Evolutionary conservation across 805 yeast species (phyloP), one percentile per base, ranked within the genome.

Genomic region (Candida pseudoglaebosa): DNA sequence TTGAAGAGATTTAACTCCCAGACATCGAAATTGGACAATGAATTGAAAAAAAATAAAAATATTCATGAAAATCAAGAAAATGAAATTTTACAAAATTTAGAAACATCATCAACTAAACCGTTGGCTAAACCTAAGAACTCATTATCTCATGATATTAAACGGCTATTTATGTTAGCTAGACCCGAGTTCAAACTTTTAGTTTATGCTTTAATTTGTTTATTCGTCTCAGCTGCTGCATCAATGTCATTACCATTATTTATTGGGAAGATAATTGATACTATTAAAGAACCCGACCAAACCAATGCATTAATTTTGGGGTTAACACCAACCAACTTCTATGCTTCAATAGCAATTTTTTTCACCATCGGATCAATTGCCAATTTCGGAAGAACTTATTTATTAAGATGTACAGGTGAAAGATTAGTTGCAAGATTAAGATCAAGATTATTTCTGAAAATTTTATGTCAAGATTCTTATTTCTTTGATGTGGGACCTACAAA

Each of bases 391-490:
- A 76, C 84, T n/a, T 73, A 84, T 28, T 62, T 86, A 10, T 65
- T 91, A 53, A 75, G 90, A 47, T 69, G 81, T 2, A 84, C 85
- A 9, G 96, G 97, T 38, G 98, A 91, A 59, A 73, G 85, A 45
- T 67, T 91, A 26, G 95, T 90, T 44, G 91, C 96, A 6, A 73
- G 93, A 42, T 63, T 91, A 45, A 73, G 98, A 50, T 73, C 91
- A 7, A 72, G 86, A 39, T 77, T 91, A 26, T 78, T 88, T 59
- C 77, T 78, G 53, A 85, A 83, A 34, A 77, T 91, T 12, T 70
- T 91, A 40, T 78, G 79, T 34, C 96, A 90, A 56, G 96, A 90
- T 58, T 81, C 95, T 3, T 84, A 84, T 47, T 91, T 91, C 53
- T 80, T 90, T 62, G 98, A 91, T 53, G 79, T 80, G 22, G 89